These are phyloP conservation scores for Trametes elegans DNA, from an alignment of 768 basidiomycete species.

Conservation along the genomic window DNA sequence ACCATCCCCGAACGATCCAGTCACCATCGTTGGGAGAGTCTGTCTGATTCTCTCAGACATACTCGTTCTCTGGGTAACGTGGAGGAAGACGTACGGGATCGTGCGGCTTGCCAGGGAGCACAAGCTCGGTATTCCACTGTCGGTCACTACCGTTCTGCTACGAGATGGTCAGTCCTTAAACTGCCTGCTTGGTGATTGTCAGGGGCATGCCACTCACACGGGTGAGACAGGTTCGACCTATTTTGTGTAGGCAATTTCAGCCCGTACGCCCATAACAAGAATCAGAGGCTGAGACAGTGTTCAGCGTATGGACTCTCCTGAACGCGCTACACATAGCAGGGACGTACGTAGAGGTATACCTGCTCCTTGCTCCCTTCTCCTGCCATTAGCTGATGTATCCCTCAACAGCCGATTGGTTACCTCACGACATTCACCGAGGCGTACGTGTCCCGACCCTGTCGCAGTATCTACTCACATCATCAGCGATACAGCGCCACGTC, in stretches of 20 bases:
- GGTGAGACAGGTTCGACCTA: conserved; percentile 7
- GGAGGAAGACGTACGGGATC: conserved; percentile 13
- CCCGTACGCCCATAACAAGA: background rate
- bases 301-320: conserved; percentile 6
- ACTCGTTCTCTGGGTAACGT: conserved; percentile 11
- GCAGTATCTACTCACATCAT: background rate
- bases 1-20: background rate
- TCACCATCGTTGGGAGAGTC: background rate
- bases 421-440: conserved; percentile 12
- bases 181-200: too few relatives aligned
- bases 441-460: background rate
- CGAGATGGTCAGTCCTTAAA: conserved; percentile 4
- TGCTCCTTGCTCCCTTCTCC: background rate
- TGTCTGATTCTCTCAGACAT: conserved; percentile 8
- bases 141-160: background rate
- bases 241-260: background rate
- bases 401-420: background rate
- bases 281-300: too few relatives aligned
- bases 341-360: conserved; percentile 4
- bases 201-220: too few relatives aligned
- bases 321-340: conserved; percentile 12
- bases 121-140: background rate
- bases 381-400: background rate
- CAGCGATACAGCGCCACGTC: conserved; percentile 6
- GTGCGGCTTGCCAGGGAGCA: conserved; percentile 7